Percentiles rank a stretch among this genome's conserved stretches.
These are phyloP conservation scores for Aspergillus cristatus DNA, from an alignment of 495 filamentous ascomycete genomes.

Conservation along the genomic window DNA sequence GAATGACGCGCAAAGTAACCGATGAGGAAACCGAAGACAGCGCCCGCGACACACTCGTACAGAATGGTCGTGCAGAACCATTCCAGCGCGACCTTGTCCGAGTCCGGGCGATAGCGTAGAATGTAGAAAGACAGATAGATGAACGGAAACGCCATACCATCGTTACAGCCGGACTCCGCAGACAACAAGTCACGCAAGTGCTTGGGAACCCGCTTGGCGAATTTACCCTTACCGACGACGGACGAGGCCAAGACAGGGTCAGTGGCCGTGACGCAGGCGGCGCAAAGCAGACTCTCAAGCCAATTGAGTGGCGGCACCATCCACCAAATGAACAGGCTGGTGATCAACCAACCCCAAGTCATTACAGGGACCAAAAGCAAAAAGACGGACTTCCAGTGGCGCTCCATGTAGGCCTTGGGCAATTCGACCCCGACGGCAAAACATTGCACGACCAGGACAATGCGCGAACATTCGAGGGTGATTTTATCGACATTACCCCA, in stretches of 20 bases:
- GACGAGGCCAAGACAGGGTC: conserved; percentile 97
- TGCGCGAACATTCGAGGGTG: conserved; percentile 92
- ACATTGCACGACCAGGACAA: conserved; percentile 97
- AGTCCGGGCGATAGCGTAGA: conserved; percentile 63
- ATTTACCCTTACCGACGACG: conserved; percentile 97
- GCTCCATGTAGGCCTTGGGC: conserved; percentile 95
- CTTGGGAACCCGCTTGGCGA: conserved; percentile 93
- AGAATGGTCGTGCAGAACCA: conserved; percentile 89
- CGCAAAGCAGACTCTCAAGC: conserved; percentile 77
- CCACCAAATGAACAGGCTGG: conserved; percentile 95
- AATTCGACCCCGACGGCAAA: conserved; percentile 98
- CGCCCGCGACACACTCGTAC: conserved; percentile 94
- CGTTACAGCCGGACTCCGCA: conserved; percentile 97
- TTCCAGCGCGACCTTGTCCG: conserved; percentile 61
- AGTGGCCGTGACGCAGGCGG: conserved; percentile 94
- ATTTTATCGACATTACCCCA: conserved; percentile 96
- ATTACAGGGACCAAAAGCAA: conserved; percentile 91
- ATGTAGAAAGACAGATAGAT: conserved; percentile 89
- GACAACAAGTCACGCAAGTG: conserved; percentile 93
- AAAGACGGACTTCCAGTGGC: conserved; percentile 89
- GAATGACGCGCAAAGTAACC: conserved; percentile 84
- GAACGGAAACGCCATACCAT: conserved; percentile 99
- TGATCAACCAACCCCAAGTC: conserved; percentile 94
- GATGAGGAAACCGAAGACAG: conserved; percentile 77
- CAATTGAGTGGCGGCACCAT: conserved; percentile 73